Conservation (phyloP, 1,284 basidiomycete genomes). For the Stereum hirsutum region DNA sequence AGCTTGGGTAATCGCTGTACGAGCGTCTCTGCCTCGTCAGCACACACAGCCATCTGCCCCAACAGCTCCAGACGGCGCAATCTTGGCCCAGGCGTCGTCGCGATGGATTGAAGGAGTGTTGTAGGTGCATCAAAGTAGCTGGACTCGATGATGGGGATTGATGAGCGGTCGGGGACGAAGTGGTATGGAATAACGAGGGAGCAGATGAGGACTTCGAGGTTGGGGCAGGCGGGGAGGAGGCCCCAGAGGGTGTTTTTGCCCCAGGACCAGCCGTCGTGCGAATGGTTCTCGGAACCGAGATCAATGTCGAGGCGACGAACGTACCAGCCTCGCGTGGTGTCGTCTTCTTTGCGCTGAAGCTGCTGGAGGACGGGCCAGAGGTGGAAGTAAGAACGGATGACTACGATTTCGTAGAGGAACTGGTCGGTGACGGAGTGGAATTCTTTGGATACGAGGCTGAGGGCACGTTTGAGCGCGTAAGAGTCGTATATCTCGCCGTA, state of each 20-base stretch:
- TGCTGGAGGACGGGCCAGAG: not conserved
- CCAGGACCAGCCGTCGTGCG: not conserved
- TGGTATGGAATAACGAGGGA: not conserved
- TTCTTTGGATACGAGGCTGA: not conserved
- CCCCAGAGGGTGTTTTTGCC: not conserved
- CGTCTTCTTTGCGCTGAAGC: not conserved
- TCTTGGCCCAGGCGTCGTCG: not conserved
- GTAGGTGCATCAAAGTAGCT: not conserved
- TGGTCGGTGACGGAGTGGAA: not conserved
- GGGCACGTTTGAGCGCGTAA: not conserved
- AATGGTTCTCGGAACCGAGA: not conserved
- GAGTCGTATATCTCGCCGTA: not conserved
- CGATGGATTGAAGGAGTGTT: not conserved
- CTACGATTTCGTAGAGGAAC: not conserved
- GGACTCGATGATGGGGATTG: not conserved
- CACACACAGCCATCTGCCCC: not conserved
- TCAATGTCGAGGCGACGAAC: not conserved
- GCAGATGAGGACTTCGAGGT: not conserved
- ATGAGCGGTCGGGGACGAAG: not conserved
- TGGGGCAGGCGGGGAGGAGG: not conserved
- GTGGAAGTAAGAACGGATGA: not conserved
- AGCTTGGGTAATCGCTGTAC: not conserved
- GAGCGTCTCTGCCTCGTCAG: not conserved
- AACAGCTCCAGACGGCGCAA: not conserved
- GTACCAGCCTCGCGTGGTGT: not conserved